phyloP scores from a whole-genome alignment of 2,329 filamentous ascomycete genomes.

The Arthroderma uncinatum region DNA sequence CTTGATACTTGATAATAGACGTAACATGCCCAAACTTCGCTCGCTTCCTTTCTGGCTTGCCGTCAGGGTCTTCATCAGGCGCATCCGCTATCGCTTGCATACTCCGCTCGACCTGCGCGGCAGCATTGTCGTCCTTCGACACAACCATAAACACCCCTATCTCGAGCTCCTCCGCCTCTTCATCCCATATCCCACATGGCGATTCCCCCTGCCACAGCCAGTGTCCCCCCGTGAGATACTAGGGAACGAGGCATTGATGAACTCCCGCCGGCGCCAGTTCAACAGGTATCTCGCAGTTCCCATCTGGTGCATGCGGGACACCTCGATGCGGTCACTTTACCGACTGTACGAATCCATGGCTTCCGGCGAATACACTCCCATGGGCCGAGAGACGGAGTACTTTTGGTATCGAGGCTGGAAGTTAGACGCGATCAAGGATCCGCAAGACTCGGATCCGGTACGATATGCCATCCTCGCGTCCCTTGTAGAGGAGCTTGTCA shows the following conservation, averaged over 20 bases:
- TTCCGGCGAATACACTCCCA: constrained; percentile 6
- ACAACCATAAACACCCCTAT: constrained; percentile 12
- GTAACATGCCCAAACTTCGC: neutral
- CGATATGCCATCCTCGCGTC: constrained; percentile 22
- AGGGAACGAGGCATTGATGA: constrained; percentile 11
- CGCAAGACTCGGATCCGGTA: constrained; percentile 19
- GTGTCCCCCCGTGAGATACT: constrained; percentile 9
- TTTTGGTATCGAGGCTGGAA: constrained; percentile 19
- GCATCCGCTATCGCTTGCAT: constrained; percentile 8
- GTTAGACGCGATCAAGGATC: constrained; percentile 20
- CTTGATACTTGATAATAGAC: too few species aligned
- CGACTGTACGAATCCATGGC: constrained; percentile 18
- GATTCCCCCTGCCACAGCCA: constrained; percentile 9
- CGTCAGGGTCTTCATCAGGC: constrained; percentile 9
- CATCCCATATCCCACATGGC: constrained; percentile 7
- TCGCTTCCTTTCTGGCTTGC: constrained; percentile 5
- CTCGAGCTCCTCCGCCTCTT: constrained; percentile 15
- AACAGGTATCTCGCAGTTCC: constrained; percentile 8
- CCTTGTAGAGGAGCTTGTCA: constrained; percentile 17
- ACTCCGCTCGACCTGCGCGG: constrained; percentile 13
- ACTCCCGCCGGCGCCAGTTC: constrained; percentile 5
- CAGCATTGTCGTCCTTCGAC: constrained; percentile 13
- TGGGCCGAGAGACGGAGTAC: constrained; percentile 18
- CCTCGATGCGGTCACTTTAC: constrained; percentile 19
- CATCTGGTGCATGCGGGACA: constrained; percentile 18